Evolutionary conservation across 805 yeast species (phyloP), one percentile per base, ranked within the genome.

Genomic region (Yarrowia deformans): DNA sequence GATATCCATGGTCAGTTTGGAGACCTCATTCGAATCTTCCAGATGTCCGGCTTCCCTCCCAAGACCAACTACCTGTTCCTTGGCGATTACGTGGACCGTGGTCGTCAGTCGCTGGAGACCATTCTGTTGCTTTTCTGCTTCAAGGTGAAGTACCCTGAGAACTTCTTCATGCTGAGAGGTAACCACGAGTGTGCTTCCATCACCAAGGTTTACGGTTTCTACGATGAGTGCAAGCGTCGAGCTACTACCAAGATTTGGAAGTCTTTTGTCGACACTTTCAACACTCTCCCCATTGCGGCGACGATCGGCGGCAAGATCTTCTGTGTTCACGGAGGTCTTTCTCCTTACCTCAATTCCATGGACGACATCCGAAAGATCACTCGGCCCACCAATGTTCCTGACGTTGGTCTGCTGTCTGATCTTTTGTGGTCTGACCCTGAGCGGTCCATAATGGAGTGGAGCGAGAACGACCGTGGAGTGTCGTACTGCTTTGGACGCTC

Each of bases 151-250:
- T 93, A 91, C 74, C 97, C 98, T 0, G 97, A 93, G 75, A 93
- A 93, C 43, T 40, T 93, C 77, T 93, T 93, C 78, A 80, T 93
- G 70, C 81, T 93, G 58, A 83, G 98, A 74, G 98, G 98, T 12
- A 93, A 93, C 77, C 98, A 93, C 79, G 98, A 93, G 80, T 91
- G 97, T 79, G 97, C 98, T 16, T 91, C 90, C 75, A 95, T 93
- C 69, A 93, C 98, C 3, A 86, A 97, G 74, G 97, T 93, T 23
- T 93, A 93, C 77, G 98, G 98, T 0, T 93, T 93, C 76, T 93
- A 93, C 77, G 98, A 93, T 79, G 98, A 93, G 80, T 93, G 98
- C 81, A 93, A 93, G 77, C 85, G 98, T 75, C 84, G 98, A 72
- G 86, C 94, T 75, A 90, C 89, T 74, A 85, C 92, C 72, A 93